These are phyloP conservation scores for Candida pseudoviswanathii DNA, from an alignment of 1,139 yeast species.

Conservation along the genomic window DNA sequence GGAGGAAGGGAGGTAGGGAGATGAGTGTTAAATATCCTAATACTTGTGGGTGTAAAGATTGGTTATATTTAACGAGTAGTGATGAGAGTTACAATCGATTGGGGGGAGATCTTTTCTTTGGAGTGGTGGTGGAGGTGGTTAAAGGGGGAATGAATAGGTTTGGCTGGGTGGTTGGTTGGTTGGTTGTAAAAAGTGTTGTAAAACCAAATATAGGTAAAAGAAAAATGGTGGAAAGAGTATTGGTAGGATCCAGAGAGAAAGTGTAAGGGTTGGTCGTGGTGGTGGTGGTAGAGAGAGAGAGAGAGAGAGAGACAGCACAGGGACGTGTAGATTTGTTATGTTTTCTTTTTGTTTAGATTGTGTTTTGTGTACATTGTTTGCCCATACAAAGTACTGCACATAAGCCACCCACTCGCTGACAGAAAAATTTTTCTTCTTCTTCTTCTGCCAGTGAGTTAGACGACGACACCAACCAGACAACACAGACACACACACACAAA, in stretches of 20 bases:
- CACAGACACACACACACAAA: background rate
- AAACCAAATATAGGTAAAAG: background rate
- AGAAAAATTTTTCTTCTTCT: background rate
- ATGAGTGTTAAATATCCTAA: constrained; percentile 3
- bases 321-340: constrained; percentile 2
- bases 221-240: background rate
- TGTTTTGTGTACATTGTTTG: background rate
- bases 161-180: background rate
- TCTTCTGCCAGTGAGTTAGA: background rate
- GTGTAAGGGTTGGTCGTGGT: too few species aligned
- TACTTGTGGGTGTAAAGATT: constrained; percentile 1
- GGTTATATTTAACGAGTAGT: constrained; percentile 5
- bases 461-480: background rate
- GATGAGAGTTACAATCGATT: too few species aligned
- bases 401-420: background rate
- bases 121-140: too few species aligned
- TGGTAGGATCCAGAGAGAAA: too few species aligned
- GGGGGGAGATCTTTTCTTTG: too few species aligned
- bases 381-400: background rate
- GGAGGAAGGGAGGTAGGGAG: background rate
- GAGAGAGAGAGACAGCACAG: background rate
- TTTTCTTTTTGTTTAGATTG: background rate
- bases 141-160: too few species aligned
- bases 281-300: too few species aligned
- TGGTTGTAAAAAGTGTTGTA: background rate